Evolutionary conservation across 176 grass and related monocot species (phyloP).

Genomic region (Sorghum bicolor): DNA sequence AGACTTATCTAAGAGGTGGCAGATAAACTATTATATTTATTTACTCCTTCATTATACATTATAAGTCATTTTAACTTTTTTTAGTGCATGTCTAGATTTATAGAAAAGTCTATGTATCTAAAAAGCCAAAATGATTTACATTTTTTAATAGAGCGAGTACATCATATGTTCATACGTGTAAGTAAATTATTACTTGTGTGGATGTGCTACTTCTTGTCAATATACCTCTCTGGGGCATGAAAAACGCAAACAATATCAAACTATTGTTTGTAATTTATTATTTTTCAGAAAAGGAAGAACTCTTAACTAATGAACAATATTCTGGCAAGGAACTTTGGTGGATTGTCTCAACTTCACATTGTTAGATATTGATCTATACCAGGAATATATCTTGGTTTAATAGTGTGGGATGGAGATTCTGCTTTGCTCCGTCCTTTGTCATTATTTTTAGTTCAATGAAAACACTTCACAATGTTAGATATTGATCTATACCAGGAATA

Average conservation of each 20-base stretch:
- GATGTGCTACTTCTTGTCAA: too few species aligned
- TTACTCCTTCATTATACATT: too few species aligned
- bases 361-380: not conserved
- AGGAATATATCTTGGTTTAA: not conserved
- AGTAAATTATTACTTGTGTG: too few species aligned
- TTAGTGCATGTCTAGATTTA: too few species aligned
- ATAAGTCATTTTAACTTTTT: too few species aligned
- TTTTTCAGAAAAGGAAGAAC: not conserved
- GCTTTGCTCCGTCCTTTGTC: not conserved
- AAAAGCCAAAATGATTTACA: too few species aligned
- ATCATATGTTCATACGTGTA: too few species aligned
- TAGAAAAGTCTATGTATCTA: too few species aligned
- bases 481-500: not conserved
- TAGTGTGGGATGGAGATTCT: not conserved
- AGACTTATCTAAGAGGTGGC: too few species aligned
- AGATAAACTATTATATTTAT: too few species aligned
- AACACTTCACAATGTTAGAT: not conserved
- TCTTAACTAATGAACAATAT: not conserved
- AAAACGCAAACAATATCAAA: not conserved
- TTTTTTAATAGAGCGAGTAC: too few species aligned
- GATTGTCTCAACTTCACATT: not conserved
- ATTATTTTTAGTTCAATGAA: not conserved
- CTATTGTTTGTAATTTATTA: not conserved
- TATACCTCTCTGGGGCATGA: not conserved
- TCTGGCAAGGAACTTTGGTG: not conserved